Evolutionary conservation across 805 yeast species (phyloP), one percentile per base, ranked within the genome.

Genomic region (Metahyphopichia silvanorum): DNA sequence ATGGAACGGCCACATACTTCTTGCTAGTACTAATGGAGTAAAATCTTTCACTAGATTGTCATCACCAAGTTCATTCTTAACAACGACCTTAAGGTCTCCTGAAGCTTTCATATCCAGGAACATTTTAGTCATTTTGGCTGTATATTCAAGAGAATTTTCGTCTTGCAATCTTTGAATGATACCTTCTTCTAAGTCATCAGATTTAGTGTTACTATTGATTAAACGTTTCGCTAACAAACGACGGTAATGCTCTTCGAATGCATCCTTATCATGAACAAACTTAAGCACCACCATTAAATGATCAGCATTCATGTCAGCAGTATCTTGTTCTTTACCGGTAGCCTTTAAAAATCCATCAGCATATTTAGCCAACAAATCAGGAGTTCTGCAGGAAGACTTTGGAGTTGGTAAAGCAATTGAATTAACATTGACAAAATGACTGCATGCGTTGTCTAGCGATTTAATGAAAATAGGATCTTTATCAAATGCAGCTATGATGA

Each of bases 111-210:
- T 86, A 61, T 93, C 98, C 55, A 83, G 85, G 57, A 93, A 89
- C 99, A 93, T 93, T 48, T 88, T 86, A 15, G 95, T 85, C 58
- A 93, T 85, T 57, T 89, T 91, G 34, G 86, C 82, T 1, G 98
- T 89, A 57, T 91, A 93, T 53, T 93, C 98, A 54, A 82, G 71
- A 13, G 95, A 87, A 59, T 93, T 91, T 39, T 84, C 95, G 37
- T 84, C 83, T 55, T 88, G 94, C 44, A 93, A 72, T 49, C 85
- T 77, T 49, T 87, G 86, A 40, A 93, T 86, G 42, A 93, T 79
- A 37, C 76, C 63, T 44, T 86, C 91, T 63, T 93, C 99, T 42
- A 79, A 75, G 43, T 83, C 91, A 37, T 86, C 95, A 21, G 87
- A 81, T 27, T 85, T 81, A 3, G 95, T 83, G 13, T 93, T 78